Conservation (phyloP, 192 early-diverging fungal genomes). For the Piromyces sp. region DNA sequence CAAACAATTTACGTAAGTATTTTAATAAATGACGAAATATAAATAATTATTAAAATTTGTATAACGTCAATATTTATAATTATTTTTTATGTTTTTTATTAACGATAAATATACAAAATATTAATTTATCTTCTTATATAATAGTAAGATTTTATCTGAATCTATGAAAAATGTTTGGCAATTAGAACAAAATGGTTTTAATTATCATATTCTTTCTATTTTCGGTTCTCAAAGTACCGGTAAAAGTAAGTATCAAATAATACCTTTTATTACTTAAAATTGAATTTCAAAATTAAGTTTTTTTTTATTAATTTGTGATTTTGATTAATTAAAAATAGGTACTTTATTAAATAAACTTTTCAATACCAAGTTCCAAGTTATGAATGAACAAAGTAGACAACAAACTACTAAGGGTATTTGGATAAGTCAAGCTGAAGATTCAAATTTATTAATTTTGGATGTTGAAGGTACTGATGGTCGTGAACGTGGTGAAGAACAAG, state of each 20-base stretch:
- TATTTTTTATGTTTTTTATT: too few species aligned
- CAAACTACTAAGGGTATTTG: conserved; percentile 98
- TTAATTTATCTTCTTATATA: not conserved
- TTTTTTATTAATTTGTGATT: too few species aligned
- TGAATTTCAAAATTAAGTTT: too few species aligned
- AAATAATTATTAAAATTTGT: too few species aligned
- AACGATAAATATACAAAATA: too few species aligned
- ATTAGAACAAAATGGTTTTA: conserved; percentile 67
- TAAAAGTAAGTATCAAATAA: conserved; percentile 62
- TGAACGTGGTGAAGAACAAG: conserved; percentile 95
- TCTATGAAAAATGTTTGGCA: conserved; percentile 72
- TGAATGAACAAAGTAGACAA: conserved; percentile 66
- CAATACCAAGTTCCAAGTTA: conserved; percentile 87
- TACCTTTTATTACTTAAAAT: too few species aligned
- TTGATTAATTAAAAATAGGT: too few species aligned
- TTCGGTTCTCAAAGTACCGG: conserved; percentile 98
- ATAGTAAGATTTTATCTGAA: conserved; percentile 44
- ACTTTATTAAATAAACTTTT: conserved; percentile 92
- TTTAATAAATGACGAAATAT: too few species aligned
- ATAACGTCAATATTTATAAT: too few species aligned
- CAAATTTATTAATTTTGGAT: conserved; percentile 81
- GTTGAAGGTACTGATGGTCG: conserved; percentile 98
- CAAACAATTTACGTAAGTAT: not conserved
- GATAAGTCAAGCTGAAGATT: conserved; percentile 66
- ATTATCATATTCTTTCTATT: conserved; percentile 92